These are phyloP conservation scores for Saccharomycopsis fibuligera DNA, from an alignment of 805 yeast species.

Conservation along the genomic window DNA sequence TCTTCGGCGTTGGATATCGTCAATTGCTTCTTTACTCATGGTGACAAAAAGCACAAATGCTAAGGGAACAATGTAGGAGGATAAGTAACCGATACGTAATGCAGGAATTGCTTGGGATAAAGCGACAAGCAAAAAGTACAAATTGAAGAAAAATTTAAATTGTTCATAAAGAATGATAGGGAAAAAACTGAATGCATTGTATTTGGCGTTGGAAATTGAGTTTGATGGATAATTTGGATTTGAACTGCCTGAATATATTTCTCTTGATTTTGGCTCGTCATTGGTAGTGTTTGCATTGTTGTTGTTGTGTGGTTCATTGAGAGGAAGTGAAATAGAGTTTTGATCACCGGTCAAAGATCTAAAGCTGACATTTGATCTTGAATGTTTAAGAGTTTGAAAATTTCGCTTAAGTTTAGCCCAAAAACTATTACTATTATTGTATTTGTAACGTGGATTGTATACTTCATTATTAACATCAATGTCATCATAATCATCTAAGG, in stretches of 20 bases:
- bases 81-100: constrained; percentile 84
- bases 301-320: constrained; percentile 2
- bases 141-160: constrained; percentile 92
- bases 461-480: background rate
- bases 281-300: too few relatives aligned
- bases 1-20: constrained; percentile 84
- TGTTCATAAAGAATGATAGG: constrained; percentile 91
- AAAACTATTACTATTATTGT: background rate
- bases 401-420: background rate
- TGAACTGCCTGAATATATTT: constrained; percentile 38
- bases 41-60: constrained; percentile 90
- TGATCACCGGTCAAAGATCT: background rate
- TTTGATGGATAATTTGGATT: constrained; percentile 49
- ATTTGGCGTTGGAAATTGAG: constrained; percentile 90
- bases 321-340: constrained; percentile 6
- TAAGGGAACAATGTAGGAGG: constrained; percentile 89
- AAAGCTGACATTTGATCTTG: background rate
- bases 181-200: constrained; percentile 77
- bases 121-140: constrained; percentile 89
- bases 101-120: constrained; percentile 88
- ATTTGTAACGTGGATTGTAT: constrained; percentile 2
- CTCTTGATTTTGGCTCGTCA: constrained; percentile 27
- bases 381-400: background rate
- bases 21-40: constrained; percentile 92
- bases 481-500: too few relatives aligned